These are phyloP conservation scores for Pugionium dolabratum DNA, from an alignment of 345 rosid genomes.

Conservation along the genomic window DNA sequence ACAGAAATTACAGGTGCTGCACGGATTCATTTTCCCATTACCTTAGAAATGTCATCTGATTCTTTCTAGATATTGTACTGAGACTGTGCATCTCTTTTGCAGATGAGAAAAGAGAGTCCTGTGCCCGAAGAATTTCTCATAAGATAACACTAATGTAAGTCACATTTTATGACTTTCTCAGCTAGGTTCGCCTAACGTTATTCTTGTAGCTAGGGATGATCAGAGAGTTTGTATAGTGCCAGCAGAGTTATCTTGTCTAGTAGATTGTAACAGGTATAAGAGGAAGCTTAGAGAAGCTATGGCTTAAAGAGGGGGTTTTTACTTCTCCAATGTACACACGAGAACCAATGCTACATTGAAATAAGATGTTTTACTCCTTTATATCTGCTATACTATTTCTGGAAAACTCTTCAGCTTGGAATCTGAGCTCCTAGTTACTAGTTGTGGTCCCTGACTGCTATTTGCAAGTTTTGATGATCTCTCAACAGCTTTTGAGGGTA, in stretches of 20 bases:
- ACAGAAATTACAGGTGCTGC: conserved; percentile 20
- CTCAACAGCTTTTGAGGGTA: too few species aligned
- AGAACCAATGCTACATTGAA: conserved; percentile 37
- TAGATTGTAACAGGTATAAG: conserved; percentile 32
- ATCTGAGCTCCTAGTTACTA: conserved; percentile 32
- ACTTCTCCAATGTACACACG: conserved; percentile 37
- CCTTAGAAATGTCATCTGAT: not conserved
- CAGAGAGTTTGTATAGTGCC: conserved; percentile 36
- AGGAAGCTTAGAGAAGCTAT: conserved; percentile 29
- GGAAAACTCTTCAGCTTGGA: conserved; percentile 37
- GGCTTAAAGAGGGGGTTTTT: conserved; percentile 19
- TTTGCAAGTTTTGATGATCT: conserved; percentile 14
- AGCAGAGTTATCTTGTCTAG: conserved; percentile 32
- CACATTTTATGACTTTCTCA: conserved; percentile 1
- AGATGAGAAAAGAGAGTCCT: conserved; percentile 25
- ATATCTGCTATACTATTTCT: conserved; percentile 28
- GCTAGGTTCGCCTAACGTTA: conserved; percentile 33
- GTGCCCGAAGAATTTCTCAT: not conserved
- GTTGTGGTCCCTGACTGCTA: conserved; percentile 33
- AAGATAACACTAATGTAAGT: conserved; percentile 22
- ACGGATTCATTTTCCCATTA: not conserved
- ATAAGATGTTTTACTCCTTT: conserved; percentile 30
- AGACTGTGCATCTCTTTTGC: conserved; percentile 23
- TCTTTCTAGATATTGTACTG: conserved; percentile 7
- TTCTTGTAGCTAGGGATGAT: conserved; percentile 39